Conservation (phyloP, 331 rosid species). For the Erythrophleum ivorense region DNA sequence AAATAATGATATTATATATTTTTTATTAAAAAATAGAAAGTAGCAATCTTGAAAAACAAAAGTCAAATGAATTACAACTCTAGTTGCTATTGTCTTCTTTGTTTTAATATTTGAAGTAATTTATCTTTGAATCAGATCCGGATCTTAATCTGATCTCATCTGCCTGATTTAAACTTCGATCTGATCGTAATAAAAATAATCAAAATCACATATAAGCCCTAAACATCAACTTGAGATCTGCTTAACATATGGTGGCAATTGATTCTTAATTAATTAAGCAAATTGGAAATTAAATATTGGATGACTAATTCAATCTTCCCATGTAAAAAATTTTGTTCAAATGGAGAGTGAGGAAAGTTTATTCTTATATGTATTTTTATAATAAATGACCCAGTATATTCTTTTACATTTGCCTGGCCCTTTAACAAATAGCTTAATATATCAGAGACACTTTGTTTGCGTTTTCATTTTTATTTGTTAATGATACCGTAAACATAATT, state of each 20-base stretch:
- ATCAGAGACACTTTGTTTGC: too few species aligned
- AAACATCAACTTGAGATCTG: neutral
- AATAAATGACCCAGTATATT: neutral
- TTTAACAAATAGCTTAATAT: neutral
- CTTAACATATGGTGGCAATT: slow-evolving; percentile 4
- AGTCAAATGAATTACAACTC: neutral
- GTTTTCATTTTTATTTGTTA: too few species aligned
- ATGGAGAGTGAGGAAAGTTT: neutral
- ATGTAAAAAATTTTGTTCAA: neutral
- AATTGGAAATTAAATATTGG: neutral
- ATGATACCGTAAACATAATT: too few species aligned
- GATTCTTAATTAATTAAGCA: neutral
- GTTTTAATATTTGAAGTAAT: neutral
- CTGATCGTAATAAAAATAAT: neutral
- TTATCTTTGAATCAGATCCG: slow-evolving; percentile 13
- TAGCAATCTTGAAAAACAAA: slow-evolving; percentile 9
- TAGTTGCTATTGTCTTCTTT: neutral
- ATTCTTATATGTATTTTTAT: neutral
- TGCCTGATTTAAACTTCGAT: neutral
- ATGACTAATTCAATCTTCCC: neutral
- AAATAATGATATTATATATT: neutral
- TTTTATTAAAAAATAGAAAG: neutral
- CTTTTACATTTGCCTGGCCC: neutral
- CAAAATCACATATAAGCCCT: slow-evolving; percentile 8
- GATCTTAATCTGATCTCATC: slow-evolving; percentile 1